Evolutionary conservation across 2,329 filamentous ascomycete species (phyloP).

Genomic region (Bipolaris zeicola): DNA sequence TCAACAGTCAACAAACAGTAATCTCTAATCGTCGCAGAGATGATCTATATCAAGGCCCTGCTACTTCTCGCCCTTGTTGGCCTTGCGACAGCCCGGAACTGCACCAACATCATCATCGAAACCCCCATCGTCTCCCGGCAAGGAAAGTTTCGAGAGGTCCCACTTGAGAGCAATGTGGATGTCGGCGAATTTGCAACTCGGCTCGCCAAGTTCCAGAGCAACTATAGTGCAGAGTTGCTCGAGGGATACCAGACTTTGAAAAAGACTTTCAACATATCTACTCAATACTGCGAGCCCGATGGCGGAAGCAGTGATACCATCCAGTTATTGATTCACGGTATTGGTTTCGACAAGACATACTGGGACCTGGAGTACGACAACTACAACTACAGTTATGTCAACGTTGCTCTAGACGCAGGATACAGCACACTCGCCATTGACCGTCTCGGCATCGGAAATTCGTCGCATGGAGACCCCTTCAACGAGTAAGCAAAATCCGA

Average conservation of each 20-base stretch:
- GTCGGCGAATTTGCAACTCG: slow-evolving; percentile 59
- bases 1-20: not conserved
- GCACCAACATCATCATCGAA: slow-evolving; percentile 61
- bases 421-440: slow-evolving; percentile 68
- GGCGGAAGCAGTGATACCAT: slow-evolving; percentile 37
- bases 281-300: slow-evolving; percentile 66
- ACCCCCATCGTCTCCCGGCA: slow-evolving; percentile 62
- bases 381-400: slow-evolving; percentile 68
- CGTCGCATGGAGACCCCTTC: slow-evolving; percentile 63
- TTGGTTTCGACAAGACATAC: slow-evolving; percentile 62
- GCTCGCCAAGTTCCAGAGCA: slow-evolving; percentile 36
- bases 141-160: slow-evolving; percentile 57
- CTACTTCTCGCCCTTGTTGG: slow-evolving; percentile 25
- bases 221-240: slow-evolving; percentile 55
- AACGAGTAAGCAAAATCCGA: slow-evolving; percentile 48
- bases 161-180: slow-evolving; percentile 60
- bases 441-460: slow-evolving; percentile 65
- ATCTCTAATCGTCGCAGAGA: not conserved
- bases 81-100: slow-evolving; percentile 38
- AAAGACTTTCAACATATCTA: slow-evolving; percentile 63
- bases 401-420: slow-evolving; percentile 59
- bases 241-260: slow-evolving; percentile 57
- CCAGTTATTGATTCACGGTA: slow-evolving; percentile 61
- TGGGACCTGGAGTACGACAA: slow-evolving; percentile 65
- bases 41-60: slow-evolving; percentile 21